Percentiles rank a stretch among this genome's conserved stretches.
phyloP scores from a whole-genome alignment of 1,139 yeast genomes.

The Saccharomyces pastorianus region DNA sequence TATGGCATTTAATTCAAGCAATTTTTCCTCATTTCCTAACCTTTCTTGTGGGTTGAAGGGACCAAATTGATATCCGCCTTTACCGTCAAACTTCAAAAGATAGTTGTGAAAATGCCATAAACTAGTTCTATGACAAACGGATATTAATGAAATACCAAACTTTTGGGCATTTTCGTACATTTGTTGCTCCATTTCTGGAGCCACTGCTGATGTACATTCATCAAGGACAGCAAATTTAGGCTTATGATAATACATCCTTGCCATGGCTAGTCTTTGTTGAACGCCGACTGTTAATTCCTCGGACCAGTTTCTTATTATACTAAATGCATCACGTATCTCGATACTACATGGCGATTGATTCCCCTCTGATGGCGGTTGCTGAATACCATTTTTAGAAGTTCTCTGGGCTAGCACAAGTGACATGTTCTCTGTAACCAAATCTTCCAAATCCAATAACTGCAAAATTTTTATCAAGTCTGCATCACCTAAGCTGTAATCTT shows the following conservation, averaged over 20 bases:
- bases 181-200: constrained; percentile 82
- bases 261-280: constrained; percentile 91
- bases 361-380: constrained; percentile 15
- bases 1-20: constrained; percentile 54
- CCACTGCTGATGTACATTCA: constrained; percentile 91
- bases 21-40: constrained; percentile 62
- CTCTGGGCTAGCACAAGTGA: constrained; percentile 29
- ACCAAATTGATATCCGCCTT: constrained; percentile 67
- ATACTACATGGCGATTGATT: constrained; percentile 6
- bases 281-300: constrained; percentile 87
- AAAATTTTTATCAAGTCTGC: constrained; percentile 56
- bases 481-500: constrained; percentile 42
- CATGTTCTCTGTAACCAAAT: constrained; percentile 40
- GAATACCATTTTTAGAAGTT: constrained; percentile 7
- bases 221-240: constrained; percentile 92
- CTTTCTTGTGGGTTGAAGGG: constrained; percentile 61
- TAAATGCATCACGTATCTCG: constrained; percentile 46
- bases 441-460: constrained; percentile 50
- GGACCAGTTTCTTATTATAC: constrained; percentile 70
- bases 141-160: constrained; percentile 71
- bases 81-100: constrained; percentile 77
- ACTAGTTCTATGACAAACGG: constrained; percentile 89
- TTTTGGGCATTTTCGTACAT: constrained; percentile 82
- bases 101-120: constrained; percentile 87
- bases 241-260: constrained; percentile 78